These are phyloP conservation scores for Massarina eburnea DNA, from an alignment of 2,329 filamentous ascomycete genomes.

Conservation along the genomic window DNA sequence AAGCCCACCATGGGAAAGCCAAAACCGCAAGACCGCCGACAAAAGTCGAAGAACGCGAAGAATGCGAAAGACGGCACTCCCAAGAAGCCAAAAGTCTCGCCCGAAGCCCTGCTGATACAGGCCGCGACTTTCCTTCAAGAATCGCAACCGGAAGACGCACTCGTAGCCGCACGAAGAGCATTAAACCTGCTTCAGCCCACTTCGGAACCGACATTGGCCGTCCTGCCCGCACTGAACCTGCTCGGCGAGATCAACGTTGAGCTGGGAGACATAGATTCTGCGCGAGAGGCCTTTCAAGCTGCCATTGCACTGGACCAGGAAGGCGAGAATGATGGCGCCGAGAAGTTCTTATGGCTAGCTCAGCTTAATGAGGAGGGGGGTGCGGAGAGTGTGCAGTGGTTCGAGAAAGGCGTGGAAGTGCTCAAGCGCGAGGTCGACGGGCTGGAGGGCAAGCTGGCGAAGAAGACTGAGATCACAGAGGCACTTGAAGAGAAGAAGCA, in stretches of 20 bases:
- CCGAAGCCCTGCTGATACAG: conserved; percentile 58
- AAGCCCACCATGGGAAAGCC: conserved; percentile 58
- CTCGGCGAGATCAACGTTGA: conserved; percentile 83
- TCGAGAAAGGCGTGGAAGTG: conserved; percentile 68
- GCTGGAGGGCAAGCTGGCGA: conserved; percentile 53
- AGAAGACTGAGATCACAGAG: conserved; percentile 34
- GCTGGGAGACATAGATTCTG: conserved; percentile 75
- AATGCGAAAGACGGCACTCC: conserved; percentile 36
- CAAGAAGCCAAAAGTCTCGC: conserved; percentile 53
- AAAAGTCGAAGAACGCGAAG: conserved; percentile 29
- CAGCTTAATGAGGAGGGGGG: conserved; percentile 74
- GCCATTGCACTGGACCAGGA: conserved; percentile 77
- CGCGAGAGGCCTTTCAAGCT: conserved; percentile 69
- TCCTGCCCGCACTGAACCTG: conserved; percentile 70
- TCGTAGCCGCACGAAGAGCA: conserved; percentile 57
- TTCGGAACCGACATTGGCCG: conserved; percentile 45
- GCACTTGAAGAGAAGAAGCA: conserved; percentile 68
- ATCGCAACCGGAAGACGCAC: conserved; percentile 59
- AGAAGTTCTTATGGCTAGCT: conserved; percentile 94
- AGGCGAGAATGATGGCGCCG: conserved; percentile 79
- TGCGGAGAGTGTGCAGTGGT: conserved; percentile 62
- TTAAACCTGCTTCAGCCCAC: conserved; percentile 51
- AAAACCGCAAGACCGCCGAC: conserved; percentile 48
- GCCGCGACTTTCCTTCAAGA: conserved; percentile 60
- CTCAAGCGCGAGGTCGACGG: conserved; percentile 71